These are phyloP conservation scores for Microdochium bolleyi DNA, from an alignment of 2,329 filamentous ascomycete genomes.

Conservation along the genomic window DNA sequence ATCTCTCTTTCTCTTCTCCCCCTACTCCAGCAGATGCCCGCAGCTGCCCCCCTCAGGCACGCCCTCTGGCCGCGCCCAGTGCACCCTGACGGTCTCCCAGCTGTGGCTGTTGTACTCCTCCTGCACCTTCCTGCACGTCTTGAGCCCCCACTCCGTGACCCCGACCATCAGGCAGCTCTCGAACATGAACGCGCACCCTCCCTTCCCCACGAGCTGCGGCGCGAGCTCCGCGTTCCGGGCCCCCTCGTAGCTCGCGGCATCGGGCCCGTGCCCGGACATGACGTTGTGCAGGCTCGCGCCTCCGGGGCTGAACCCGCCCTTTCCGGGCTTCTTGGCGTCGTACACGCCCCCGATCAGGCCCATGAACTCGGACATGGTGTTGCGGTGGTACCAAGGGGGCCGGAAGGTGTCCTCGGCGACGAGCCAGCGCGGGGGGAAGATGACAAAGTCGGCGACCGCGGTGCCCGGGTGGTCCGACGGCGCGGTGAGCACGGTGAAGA, in stretches of 20 bases:
- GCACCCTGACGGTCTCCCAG: conserved; percentile 62
- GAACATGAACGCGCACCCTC: conserved; percentile 62
- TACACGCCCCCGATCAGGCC: conserved; percentile 38
- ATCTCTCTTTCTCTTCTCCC: not conserved
- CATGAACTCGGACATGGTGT: conserved; percentile 48
- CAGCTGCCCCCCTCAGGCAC: conserved; percentile 1
- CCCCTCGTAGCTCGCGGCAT: conserved; percentile 39
- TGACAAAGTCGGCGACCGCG: conserved; percentile 53
- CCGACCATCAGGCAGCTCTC: conserved; percentile 63
- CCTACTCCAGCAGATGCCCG: conserved; percentile 20
- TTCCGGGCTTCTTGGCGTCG: conserved; percentile 42
- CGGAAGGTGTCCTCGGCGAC: conserved; percentile 53
- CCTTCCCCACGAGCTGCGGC: conserved; percentile 49
- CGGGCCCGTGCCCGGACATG: conserved; percentile 50
- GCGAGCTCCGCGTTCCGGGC: conserved; percentile 56
- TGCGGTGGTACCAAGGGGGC: conserved; percentile 54
- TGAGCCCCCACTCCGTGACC: conserved; percentile 61
- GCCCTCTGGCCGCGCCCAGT: conserved; percentile 40
- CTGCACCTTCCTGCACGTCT: conserved; percentile 51
- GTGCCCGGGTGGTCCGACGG: conserved; percentile 41
- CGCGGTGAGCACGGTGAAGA: conserved; percentile 56
- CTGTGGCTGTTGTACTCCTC: conserved; percentile 72
- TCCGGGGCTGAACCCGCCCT: conserved; percentile 36
- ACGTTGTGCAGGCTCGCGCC: conserved; percentile 49
- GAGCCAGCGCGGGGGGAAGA: conserved; percentile 55